A percentile compares a stretch with the other conserved stretches of the same genome.
These are phyloP conservation scores for Suillus subalutaceus DNA, from an alignment of 768 basidiomycete species.

Conservation along the genomic window DNA sequence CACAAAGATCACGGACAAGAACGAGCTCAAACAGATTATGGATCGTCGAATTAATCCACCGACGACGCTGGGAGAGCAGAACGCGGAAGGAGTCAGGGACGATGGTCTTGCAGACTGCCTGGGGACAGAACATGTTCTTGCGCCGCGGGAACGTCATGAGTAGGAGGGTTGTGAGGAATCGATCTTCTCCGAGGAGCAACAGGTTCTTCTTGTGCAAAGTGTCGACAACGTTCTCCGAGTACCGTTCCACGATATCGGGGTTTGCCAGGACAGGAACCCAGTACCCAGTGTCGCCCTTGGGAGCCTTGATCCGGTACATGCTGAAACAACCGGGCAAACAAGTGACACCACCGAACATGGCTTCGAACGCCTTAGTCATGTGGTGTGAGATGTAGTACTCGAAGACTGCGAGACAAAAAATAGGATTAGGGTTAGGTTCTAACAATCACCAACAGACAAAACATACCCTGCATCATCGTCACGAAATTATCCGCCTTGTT, in stretches of 20 bases:
- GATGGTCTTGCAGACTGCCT: constrained; percentile 98
- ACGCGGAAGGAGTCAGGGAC: constrained; percentile 97
- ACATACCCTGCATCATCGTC: constrained; percentile 98
- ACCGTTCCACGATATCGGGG: constrained; percentile 98
- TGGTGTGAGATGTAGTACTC: constrained; percentile 99
- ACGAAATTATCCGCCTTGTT: constrained; percentile 99
- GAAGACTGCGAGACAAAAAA: constrained; percentile 64
- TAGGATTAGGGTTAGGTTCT: constrained; percentile 10
- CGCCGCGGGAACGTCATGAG: constrained; percentile 99
- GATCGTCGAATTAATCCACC: constrained; percentile 99
- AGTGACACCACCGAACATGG: constrained; percentile 99
- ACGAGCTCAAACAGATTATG: constrained; percentile 97
- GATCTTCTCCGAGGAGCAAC: constrained; percentile 97
- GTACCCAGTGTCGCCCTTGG: constrained; percentile 93
- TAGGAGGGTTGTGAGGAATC: constrained; percentile 96
- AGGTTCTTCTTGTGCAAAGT: constrained; percentile 99
- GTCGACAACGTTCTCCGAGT: constrained; percentile 99
- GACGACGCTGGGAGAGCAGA: constrained; percentile 91
- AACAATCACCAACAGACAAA: constrained; percentile 7
- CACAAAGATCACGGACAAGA: constrained; percentile 96
- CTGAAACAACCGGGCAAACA: constrained; percentile 99
- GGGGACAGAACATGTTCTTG: constrained; percentile 98
- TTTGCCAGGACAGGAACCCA: constrained; percentile 99
- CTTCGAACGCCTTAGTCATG: constrained; percentile 98
- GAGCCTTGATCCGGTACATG: constrained; percentile 99